Percentiles rank a stretch among this genome's conserved stretches.
Conservation (phyloP, 192 early-diverging fungal species). For the Pilobolus umbonatus region DNA sequence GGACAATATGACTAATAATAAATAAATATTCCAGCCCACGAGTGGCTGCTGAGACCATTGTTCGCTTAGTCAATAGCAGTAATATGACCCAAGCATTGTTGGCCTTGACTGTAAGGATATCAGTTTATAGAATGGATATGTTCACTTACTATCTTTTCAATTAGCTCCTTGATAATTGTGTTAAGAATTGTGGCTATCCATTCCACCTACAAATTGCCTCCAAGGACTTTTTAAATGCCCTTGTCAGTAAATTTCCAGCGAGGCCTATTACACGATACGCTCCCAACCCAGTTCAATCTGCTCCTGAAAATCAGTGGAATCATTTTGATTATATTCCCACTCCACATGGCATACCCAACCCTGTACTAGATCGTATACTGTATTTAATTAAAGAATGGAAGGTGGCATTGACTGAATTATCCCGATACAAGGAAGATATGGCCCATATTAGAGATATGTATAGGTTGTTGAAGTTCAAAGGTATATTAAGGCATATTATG, state of each 20-base stretch:
- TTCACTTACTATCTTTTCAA: background rate
- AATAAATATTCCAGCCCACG: constrained; percentile 49
- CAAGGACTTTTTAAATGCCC: constrained; percentile 96
- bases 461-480: constrained; percentile 81
- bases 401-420: constrained; percentile 73
- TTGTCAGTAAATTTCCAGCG: constrained; percentile 92
- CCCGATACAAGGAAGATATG: constrained; percentile 91
- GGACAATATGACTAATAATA: background rate
- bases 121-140: background rate
- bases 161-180: constrained; percentile 89
- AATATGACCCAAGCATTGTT: constrained; percentile 55
- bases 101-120: constrained; percentile 52
- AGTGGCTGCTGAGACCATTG: constrained; percentile 69
- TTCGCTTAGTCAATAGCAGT: constrained; percentile 58
- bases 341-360: constrained; percentile 39
- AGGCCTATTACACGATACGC: constrained; percentile 46
- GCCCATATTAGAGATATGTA: constrained; percentile 95
- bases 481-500: constrained; percentile 25
- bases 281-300: constrained; percentile 11
- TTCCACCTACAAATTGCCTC: constrained; percentile 94
- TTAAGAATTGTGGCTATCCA: constrained; percentile 98
- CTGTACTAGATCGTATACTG: constrained; percentile 80
- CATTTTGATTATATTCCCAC: constrained; percentile 14
- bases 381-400: constrained; percentile 96
- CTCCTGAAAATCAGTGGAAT: constrained; percentile 33